phyloP scores from a whole-genome alignment of 2,329 filamentous ascomycete genomes.

The Hypoxylon sp. region DNA sequence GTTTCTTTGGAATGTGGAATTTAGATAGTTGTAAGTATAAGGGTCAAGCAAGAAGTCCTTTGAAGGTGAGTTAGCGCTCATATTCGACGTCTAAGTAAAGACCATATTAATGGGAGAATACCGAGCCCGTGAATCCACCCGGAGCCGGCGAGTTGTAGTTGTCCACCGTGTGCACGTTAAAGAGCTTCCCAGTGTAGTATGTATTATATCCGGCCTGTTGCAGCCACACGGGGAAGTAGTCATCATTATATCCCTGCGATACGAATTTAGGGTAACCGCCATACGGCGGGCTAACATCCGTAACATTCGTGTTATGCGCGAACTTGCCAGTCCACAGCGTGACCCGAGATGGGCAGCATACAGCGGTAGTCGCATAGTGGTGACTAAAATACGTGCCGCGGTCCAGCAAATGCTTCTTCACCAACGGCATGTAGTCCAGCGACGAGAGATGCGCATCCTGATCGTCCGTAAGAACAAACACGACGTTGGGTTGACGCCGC shows the following conservation, averaged over 20 bases:
- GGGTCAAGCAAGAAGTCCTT: conserved; percentile 72
- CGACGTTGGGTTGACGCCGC: conserved; percentile 62
- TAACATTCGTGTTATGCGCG: conserved; percentile 76
- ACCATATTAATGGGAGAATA: conserved; percentile 6
- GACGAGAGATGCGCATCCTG: conserved; percentile 72
- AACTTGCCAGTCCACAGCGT: conserved; percentile 71
- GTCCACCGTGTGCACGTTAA: conserved; percentile 64
- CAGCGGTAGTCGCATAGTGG: conserved; percentile 68
- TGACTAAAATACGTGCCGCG: conserved; percentile 68
- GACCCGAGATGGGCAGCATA: conserved; percentile 63
- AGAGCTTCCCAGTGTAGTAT: conserved; percentile 72
- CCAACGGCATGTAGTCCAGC: conserved; percentile 67
- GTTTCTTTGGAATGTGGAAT: conserved; percentile 75
- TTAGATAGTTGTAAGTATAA: conserved; percentile 77
- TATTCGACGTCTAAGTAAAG: not conserved
- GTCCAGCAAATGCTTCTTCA: conserved; percentile 66
- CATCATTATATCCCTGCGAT: conserved; percentile 66
- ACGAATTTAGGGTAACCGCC: conserved; percentile 71
- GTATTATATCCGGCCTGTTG: conserved; percentile 70
- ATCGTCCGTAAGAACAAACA: conserved; percentile 75
- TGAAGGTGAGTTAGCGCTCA: not conserved
- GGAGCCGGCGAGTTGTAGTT: conserved; percentile 62
- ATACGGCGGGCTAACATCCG: conserved; percentile 65
- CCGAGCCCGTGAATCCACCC: conserved; percentile 44
- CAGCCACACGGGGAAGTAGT: conserved; percentile 71